Conservation (phyloP, 2,329 filamentous ascomycete genomes). For the Neurospora sp. region DNA sequence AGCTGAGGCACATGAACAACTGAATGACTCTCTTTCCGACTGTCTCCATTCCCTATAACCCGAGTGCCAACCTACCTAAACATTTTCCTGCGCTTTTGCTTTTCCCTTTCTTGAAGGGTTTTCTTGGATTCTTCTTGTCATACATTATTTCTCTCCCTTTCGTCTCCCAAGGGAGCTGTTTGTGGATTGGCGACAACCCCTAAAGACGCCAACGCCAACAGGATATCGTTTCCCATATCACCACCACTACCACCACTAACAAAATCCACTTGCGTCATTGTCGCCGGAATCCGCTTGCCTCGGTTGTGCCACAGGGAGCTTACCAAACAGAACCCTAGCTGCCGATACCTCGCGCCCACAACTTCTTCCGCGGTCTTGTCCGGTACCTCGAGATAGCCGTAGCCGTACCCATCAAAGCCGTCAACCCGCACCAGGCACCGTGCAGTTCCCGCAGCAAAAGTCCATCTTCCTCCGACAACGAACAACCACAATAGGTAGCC, state of each 20-base stretch:
- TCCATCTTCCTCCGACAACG: not conserved
- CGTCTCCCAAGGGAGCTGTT: not conserved
- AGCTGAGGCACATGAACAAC: not conserved
- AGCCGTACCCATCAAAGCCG: not conserved
- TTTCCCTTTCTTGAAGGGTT: not conserved
- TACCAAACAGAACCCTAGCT: not conserved
- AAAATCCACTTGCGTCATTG: slow-evolving; percentile 16
- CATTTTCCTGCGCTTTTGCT: not conserved
- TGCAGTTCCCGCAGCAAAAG: not conserved
- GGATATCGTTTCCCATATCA: not conserved
- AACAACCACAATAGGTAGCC: not conserved
- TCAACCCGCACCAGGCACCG: not conserved
- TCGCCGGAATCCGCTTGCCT: slow-evolving; percentile 15
- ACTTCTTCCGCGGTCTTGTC: not conserved
- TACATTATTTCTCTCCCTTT: not conserved
- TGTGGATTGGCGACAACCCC: not conserved
- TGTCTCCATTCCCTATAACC: not conserved
- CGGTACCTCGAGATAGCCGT: not conserved
- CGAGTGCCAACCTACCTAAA: not conserved
- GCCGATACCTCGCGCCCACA: not conserved
- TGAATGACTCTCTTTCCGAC: not conserved
- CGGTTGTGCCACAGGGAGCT: slow-evolving; percentile 10
- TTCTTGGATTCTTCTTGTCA: not conserved
- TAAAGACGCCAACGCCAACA: not conserved
- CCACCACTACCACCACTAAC: not conserved